phyloP scores from a whole-genome alignment of 306 rosid genomes.

The Prunus fruticosa region DNA sequence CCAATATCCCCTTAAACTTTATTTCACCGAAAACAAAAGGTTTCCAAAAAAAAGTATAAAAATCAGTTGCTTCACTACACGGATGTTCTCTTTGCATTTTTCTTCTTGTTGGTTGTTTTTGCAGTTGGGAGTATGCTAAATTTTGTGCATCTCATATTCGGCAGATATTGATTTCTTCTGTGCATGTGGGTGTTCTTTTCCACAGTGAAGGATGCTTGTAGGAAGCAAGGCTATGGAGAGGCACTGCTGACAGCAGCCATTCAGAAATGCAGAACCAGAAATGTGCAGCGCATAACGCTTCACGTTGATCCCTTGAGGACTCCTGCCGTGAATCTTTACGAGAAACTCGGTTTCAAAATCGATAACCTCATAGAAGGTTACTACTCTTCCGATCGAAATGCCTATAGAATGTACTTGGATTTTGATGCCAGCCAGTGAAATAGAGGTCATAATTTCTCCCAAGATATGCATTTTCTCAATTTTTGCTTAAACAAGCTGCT shows the following conservation, averaged over 20 bases:
- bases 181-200: constrained; percentile 8
- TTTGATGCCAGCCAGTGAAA: constrained; percentile 35
- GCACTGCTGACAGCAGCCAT: constrained; percentile 72
- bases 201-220: constrained; percentile 69
- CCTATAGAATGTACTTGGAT: constrained; percentile 81
- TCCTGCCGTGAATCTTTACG: constrained; percentile 71
- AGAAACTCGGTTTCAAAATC: constrained; percentile 73
- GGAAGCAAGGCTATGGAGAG: constrained; percentile 84
- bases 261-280: constrained; percentile 65
- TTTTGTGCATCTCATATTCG: background rate
- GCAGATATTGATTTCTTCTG: background rate
- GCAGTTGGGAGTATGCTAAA: background rate
- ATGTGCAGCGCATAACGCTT: constrained; percentile 64
- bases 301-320: constrained; percentile 79
- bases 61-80: too few species aligned
- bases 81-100: background rate
- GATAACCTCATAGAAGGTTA: constrained; percentile 62
- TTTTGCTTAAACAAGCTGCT: too few species aligned
- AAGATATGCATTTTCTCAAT: too few species aligned
- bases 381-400: constrained; percentile 73
- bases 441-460: background rate
- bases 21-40: too few species aligned
- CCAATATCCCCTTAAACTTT: too few species aligned
- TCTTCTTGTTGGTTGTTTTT: background rate
- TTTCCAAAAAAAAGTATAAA: too few species aligned